A percentile compares a stretch with the other conserved stretches of the same genome.
Evolutionary conservation across 192 early-diverging fungal genomes (phyloP).

Genomic region (Linnemannia schmuckeri): DNA sequence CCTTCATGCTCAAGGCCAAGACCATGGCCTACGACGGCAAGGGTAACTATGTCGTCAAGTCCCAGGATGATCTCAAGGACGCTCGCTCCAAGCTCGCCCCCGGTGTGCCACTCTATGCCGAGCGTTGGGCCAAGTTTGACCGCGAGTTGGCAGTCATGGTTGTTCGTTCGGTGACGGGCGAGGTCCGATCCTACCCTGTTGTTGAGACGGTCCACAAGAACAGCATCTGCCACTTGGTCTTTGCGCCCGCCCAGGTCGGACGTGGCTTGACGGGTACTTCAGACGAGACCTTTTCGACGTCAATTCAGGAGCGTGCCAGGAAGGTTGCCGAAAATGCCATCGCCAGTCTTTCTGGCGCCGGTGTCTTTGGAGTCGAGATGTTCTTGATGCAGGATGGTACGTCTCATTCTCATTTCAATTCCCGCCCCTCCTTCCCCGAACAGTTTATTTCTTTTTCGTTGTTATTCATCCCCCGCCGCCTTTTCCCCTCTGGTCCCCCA

Average conservation of each 20-base stretch:
- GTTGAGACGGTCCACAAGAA: conserved; percentile 98
- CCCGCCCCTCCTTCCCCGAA: neutral
- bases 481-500: neutral
- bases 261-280: conserved; percentile 64
- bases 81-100: conserved; percentile 74
- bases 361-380: conserved; percentile 99
- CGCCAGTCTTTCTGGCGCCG: conserved; percentile 81
- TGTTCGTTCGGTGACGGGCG: conserved; percentile 81
- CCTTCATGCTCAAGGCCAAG: conserved; percentile 96
- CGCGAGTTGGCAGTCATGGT: conserved; percentile 99
- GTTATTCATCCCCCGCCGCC: neutral
- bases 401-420: neutral
- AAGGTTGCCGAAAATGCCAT: conserved; percentile 90
- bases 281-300: conserved; percentile 44
- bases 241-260: conserved; percentile 96
- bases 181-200: conserved; percentile 88
- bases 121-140: conserved; percentile 92
- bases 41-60: conserved; percentile 92
- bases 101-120: conserved; percentile 86
- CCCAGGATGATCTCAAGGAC: conserved; percentile 72
- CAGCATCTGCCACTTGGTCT: conserved; percentile 96
- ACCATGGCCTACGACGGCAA: conserved; percentile 95
- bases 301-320: conserved; percentile 77
- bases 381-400: conserved; percentile 90
- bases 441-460: neutral